Evolutionary conservation across 352 stramenopile species (phyloP).

Genomic region (Phytopythium kandeliae): DNA sequence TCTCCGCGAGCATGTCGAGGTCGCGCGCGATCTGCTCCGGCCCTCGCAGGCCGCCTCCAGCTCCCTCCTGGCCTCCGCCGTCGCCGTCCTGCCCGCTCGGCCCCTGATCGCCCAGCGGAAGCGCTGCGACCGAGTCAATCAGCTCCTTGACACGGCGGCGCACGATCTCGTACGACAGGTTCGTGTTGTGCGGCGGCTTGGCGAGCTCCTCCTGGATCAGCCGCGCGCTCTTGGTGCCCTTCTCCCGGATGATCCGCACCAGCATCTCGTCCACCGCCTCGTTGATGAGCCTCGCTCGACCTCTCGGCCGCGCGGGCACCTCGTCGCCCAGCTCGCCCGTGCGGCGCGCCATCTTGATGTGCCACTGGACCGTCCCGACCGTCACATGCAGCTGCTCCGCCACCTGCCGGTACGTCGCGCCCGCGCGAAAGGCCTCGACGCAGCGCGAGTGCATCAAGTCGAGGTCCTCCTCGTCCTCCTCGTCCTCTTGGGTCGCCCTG

Average conservation of each 20-base stretch:
- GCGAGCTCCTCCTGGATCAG: constrained; percentile 22
- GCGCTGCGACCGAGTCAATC: not conserved
- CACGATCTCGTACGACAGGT: constrained; percentile 24
- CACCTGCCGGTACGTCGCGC: constrained; percentile 5
- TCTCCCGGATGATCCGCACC: constrained; percentile 12
- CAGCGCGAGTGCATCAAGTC: not conserved
- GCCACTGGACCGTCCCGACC: constrained; percentile 2
- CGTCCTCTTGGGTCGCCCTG: too few species aligned
- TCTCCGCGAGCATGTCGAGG: constrained; percentile 58
- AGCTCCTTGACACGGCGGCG: constrained; percentile 16
- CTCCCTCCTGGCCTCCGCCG: not conserved
- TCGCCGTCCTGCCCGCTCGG: not conserved
- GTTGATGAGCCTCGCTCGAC: constrained; percentile 6
- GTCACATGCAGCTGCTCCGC: constrained; percentile 4
- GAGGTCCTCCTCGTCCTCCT: not conserved
- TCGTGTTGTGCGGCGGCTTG: constrained; percentile 9
- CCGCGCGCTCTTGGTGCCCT: constrained; percentile 13
- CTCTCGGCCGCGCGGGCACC: not conserved
- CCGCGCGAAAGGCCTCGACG: not conserved
- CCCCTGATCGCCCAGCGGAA: not conserved
- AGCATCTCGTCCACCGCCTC: constrained; percentile 6
- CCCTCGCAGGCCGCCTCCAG: not conserved
- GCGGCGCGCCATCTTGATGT: constrained; percentile 1
- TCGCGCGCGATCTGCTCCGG: constrained; percentile 20
- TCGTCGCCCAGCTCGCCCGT: constrained; percentile 3